Base-by-base conservation (phyloP, 164 flowering plant genomes). In the Berberis thunbergii region DNA sequence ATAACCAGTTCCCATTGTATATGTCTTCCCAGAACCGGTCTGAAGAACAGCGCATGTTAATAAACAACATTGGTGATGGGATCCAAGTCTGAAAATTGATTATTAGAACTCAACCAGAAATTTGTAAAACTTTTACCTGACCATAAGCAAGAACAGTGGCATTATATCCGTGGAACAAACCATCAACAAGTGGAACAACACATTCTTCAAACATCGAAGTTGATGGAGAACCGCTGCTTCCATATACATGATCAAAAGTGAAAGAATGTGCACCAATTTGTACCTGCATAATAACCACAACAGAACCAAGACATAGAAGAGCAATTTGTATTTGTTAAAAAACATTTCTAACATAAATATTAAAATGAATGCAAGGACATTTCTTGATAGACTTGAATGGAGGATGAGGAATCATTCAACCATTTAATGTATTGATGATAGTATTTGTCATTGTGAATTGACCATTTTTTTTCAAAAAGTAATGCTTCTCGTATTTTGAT, bases 101-200 rank as follows among this genome's bases (percentile, higher is more conserved):
- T 13, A 43, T 26, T 41, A 41, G 46, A 57, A 26, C 26, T 26
- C 26, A 26, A 26, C 26, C 26, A 26, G 26, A 26, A 26, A 26
- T 26, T 26, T 26, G 26, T 26, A 4, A 61, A 62, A 59, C 41
- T 13, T 67, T 68, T 69, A 95, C 99, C 95, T 95, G 99, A 58
- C 98, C 99, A 76, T 91, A 95, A 49, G 99, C 98, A 60, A 91
- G 97, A 73, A 95, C 97, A 42, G 99, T 95, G n/a, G 98, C 99
- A 80, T 91, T 95, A 74, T 92, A 95, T 72, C 99, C 99, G 79
- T 95, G 99, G 67, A 95, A 95, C 63, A 95, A 74, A 45, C 97
- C 97, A 66, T 95, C 97, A 65, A 95, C 96, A 41, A 91, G 91
- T 44, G 99, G 89, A 64, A 85, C 75, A 72, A 84, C 78, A 73